Percentiles rank a stretch among this genome's conserved stretches.
Evolutionary conservation across 495 filamentous ascomycete genomes (phyloP).

Genomic region (Penicillium simplicissimum): DNA sequence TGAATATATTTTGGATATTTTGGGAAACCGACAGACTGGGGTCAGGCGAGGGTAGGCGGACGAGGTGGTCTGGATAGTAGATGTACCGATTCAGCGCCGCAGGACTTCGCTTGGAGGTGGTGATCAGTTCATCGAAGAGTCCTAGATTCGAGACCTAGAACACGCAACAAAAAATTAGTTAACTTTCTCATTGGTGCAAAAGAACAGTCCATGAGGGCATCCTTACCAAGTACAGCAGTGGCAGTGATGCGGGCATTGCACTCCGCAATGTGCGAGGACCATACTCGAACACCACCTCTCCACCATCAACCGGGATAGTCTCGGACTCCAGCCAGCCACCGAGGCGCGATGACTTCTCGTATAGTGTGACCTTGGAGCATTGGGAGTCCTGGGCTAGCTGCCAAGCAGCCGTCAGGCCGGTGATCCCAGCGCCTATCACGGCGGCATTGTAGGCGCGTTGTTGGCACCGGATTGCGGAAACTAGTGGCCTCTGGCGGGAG

Average conservation of each 20-base stretch:
- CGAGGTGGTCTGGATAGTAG: slow-evolving; percentile 90
- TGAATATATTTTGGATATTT: slow-evolving; percentile 25
- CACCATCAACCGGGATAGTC: slow-evolving; percentile 57
- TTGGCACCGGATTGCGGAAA: slow-evolving; percentile 19
- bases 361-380: slow-evolving; percentile 68
- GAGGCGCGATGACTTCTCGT: slow-evolving; percentile 65
- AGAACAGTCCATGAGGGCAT: neutral
- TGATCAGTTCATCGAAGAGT: slow-evolving; percentile 63
- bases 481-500: slow-evolving; percentile 19
- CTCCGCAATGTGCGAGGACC: slow-evolving; percentile 80
- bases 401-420: slow-evolving; percentile 80
- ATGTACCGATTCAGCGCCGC: slow-evolving; percentile 71
- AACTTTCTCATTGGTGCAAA: neutral
- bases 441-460: slow-evolving; percentile 55
- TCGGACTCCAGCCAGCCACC: slow-evolving; percentile 87
- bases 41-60: slow-evolving; percentile 59
- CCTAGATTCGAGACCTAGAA: slow-evolving; percentile 62
- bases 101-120: slow-evolving; percentile 48
- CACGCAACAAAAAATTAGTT: neutral
- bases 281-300: slow-evolving; percentile 73
- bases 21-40: slow-evolving; percentile 23
- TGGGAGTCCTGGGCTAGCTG: slow-evolving; percentile 63
- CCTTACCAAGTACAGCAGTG: slow-evolving; percentile 59
- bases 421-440: slow-evolving; percentile 86
- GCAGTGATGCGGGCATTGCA: slow-evolving; percentile 43